Conservation (phyloP, 257 asterid species). For the Lycium ferocissimum region DNA sequence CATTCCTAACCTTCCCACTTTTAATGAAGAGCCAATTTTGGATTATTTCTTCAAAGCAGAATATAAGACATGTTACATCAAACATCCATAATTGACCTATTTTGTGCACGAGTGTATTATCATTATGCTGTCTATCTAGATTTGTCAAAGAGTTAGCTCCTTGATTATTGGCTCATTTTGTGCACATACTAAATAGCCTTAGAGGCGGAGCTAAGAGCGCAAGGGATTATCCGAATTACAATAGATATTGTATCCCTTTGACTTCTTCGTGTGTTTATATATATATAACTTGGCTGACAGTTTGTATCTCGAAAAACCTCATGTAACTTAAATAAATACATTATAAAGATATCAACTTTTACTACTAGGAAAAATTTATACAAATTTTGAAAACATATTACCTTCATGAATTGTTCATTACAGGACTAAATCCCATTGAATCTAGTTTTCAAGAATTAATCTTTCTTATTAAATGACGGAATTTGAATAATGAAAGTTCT, state of each 20-base stretch:
- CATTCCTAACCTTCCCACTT: not conserved
- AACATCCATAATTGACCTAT: not conserved
- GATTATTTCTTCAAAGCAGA: not conserved
- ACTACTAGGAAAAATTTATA: not conserved
- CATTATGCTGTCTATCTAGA: not conserved
- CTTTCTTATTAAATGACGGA: no score
- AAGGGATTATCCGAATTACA: not conserved
- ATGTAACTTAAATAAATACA: not conserved
- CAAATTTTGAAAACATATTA: no score
- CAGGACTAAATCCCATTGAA: no score
- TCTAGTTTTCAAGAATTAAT: no score
- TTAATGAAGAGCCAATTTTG: not conserved
- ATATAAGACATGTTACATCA: slow-evolving; percentile 10
- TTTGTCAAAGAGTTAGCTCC: slow-evolving; percentile 3
- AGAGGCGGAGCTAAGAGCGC: not conserved
- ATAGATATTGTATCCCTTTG: no score
- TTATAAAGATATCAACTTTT: not conserved
- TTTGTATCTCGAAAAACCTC: not conserved
- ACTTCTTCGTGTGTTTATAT: no score
- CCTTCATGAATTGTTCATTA: no score
- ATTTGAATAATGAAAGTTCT: no score
- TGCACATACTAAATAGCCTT: not conserved
- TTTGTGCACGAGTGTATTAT: not conserved
- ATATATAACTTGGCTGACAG: no score
- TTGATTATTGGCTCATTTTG: not conserved